These are phyloP conservation scores for Effrenium voratum DNA, from an alignment of 73 alveolate genomes.

Conservation along the genomic window DNA sequence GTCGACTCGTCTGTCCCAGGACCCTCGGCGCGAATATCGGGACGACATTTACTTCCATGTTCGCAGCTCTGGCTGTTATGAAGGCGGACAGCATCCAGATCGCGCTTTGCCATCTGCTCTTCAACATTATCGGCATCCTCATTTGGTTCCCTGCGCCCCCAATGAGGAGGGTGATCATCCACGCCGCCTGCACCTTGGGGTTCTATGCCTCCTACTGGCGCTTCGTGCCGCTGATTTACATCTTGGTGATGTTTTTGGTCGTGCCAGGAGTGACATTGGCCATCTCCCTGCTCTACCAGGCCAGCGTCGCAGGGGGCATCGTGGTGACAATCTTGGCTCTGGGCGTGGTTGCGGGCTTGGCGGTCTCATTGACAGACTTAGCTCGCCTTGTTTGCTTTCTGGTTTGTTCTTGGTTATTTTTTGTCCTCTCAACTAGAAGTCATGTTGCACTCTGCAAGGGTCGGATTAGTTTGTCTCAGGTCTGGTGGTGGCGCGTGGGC, in stretches of 20 bases:
- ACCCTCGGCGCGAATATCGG: slow-evolving; percentile 79
- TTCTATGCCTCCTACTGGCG: slow-evolving; percentile 57
- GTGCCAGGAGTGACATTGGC: no score
- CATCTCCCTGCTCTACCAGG: slow-evolving; percentile 56
- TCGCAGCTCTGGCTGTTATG: neutral
- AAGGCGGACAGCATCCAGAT: slow-evolving; percentile 26
- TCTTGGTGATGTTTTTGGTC: slow-evolving; percentile 31
- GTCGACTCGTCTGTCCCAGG: no score
- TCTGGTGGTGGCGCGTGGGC: no score
- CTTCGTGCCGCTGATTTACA: slow-evolving; percentile 21
- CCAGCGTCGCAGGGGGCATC: slow-evolving; percentile 45
- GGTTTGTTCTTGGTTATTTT: no score
- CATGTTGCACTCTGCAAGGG: no score
- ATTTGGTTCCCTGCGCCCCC: slow-evolving; percentile 8
- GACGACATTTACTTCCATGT: neutral
- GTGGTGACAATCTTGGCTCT: slow-evolving; percentile 33
- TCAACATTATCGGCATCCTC: slow-evolving; percentile 33
- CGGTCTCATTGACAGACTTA: no score
- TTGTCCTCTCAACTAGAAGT: no score
- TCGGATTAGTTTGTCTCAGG: no score
- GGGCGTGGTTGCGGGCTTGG: neutral
- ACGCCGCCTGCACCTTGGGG: slow-evolving; percentile 51
- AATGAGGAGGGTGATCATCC: slow-evolving; percentile 17
- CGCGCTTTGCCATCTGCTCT: slow-evolving; percentile 31
- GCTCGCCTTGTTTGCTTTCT: no score